Percentiles rank a stretch among this genome's conserved stretches.
Evolutionary conservation across 805 yeast species (phyloP).

Genomic region (Kluyveromyces wickerhamii): DNA sequence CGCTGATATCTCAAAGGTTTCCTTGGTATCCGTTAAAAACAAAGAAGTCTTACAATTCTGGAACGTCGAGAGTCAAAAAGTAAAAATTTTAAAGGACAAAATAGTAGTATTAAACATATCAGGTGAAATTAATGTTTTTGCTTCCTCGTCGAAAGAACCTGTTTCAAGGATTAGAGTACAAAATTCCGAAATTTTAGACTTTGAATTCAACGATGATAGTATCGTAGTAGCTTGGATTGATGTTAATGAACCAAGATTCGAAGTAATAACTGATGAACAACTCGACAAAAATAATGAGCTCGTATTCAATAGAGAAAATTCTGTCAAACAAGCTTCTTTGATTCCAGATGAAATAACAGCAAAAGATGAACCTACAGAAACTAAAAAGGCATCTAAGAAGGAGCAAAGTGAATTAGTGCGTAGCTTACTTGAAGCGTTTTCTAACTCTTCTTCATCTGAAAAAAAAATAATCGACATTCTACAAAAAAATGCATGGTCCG

Average conservation of each 20-base stretch:
- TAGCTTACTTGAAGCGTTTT: slow-evolving; percentile 23
- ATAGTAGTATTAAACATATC: slow-evolving; percentile 18
- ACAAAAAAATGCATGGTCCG: slow-evolving; percentile 22
- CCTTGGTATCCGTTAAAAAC: slow-evolving; percentile 15
- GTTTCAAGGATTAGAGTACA: slow-evolving; percentile 26
- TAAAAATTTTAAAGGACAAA: slow-evolving; percentile 14
- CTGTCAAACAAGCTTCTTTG: slow-evolving; percentile 15
- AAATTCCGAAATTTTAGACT: slow-evolving; percentile 23
- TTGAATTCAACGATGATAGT: slow-evolving; percentile 12
- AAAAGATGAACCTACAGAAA: slow-evolving; percentile 7
- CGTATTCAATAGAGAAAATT: slow-evolving; percentile 25
- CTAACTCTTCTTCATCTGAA: slow-evolving; percentile 16
- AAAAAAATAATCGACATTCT: slow-evolving; percentile 22
- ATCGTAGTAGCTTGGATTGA: slow-evolving; percentile 32
- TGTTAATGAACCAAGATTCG: slow-evolving; percentile 35
- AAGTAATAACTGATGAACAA: slow-evolving; percentile 18
- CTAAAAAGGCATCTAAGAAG: slow-evolving; percentile 18
- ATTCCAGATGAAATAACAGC: slow-evolving; percentile 20
- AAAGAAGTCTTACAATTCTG: slow-evolving; percentile 15
- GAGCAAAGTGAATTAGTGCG: slow-evolving; percentile 23
- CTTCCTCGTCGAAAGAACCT: slow-evolving; percentile 29
- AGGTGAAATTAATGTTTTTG: slow-evolving; percentile 21
- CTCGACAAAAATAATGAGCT: slow-evolving; percentile 19
- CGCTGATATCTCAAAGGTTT: slow-evolving; percentile 14
- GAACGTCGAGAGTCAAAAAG: slow-evolving; percentile 16